Percentiles rank a stretch among this genome's conserved stretches.
Conservation (phyloP, 495 filamentous ascomycete species). For the Daldinia decipiens region DNA sequence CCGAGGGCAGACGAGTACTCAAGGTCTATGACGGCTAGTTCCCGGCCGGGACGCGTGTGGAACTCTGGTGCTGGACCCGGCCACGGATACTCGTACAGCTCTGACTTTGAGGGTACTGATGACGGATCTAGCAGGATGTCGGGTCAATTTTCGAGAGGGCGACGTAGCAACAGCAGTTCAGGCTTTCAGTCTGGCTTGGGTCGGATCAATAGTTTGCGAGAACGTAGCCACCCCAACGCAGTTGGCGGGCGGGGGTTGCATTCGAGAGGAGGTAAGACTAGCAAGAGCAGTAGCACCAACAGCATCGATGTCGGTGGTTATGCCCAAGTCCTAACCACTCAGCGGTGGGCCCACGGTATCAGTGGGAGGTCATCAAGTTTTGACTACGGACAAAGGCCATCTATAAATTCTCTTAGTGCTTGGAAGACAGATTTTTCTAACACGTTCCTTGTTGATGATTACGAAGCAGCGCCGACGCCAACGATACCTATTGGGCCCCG, state of each 20-base stretch:
- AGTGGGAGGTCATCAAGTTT: conserved; percentile 80
- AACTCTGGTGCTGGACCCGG: conserved; percentile 57
- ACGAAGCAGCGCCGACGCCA: conserved; percentile 89
- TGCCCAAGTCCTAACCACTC: conserved; percentile 62
- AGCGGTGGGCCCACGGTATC: conserved; percentile 65
- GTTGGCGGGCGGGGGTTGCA: conserved; percentile 49
- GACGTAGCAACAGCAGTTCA: conserved; percentile 85
- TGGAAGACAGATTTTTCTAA: conserved; percentile 59
- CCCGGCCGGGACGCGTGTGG: conserved; percentile 44
- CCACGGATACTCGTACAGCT: conserved; percentile 79
- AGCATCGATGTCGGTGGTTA: conserved; percentile 75
- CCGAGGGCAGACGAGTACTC: conserved; percentile 41
- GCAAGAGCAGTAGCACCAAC: conserved; percentile 75
- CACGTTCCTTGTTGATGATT: conserved; percentile 62
- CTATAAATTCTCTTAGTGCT: conserved; percentile 46
- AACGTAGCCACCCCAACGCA: conserved; percentile 53
- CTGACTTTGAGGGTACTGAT: conserved; percentile 72
- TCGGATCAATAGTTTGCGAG: conserved; percentile 70
- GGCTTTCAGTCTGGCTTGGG: conserved; percentile 70
- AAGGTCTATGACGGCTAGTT: conserved; percentile 38
- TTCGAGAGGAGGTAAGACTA: conserved; percentile 68
- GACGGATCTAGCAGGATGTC: conserved; percentile 69
- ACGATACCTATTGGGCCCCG: conserved; percentile 85
- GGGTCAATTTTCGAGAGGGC: conserved; percentile 65
- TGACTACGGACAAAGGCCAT: conserved; percentile 67